Base-by-base conservation (phyloP, 345 rosid species). In the Rubroshorea leprosula region DNA sequence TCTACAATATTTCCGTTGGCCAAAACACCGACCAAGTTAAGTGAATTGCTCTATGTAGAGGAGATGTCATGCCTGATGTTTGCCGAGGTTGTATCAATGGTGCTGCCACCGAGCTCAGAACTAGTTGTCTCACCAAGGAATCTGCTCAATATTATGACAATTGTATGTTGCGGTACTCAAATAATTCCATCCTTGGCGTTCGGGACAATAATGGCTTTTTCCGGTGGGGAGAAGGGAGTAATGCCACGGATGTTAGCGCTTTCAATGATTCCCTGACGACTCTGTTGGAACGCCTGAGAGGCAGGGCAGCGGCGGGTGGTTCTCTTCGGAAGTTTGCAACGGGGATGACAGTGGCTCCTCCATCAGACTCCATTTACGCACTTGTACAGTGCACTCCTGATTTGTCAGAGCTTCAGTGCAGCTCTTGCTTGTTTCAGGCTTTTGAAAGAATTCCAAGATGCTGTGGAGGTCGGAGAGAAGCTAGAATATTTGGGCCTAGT, bases 301-400 rank as follows among this genome's bases (percentile, higher is more conserved):
- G 6, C 2, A 24, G 3, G 23, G 69, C 84, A 0, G 72, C 68
- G 1, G 53, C 69, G 17, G 72, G 76, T 7, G 71, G 69, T 25
- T 41, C 68, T 2, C 55, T 54, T 6, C 60, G 76, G 29, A 81
- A 81, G 49, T 84, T 69, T 16, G 85, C 85, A 1, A 55, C 70
- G 0, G 81, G 80, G 8, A 49, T 52, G 6, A 6, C 45, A 0
- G 56, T 43, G 1, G 60, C 50, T 0, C 7, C 55, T 0, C 66
- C 15, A 1, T 72, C 10, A 17, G 0, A 14, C 5, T 68, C 10
- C 0, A 55, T 78, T 38, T 79, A 38, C 0, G 90, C 64, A 16
- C 71, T 61, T 25, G 61, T 52, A n/a, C n/a, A n/a, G n/a, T n/a
- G n/a, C n/a, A n/a, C n/a, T n/a, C n/a, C n/a, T n/a, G n/a, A n/a